Conservation (phyloP, 2,329 filamentous ascomycete species). For the Akanthomyces dipterigenus region DNA sequence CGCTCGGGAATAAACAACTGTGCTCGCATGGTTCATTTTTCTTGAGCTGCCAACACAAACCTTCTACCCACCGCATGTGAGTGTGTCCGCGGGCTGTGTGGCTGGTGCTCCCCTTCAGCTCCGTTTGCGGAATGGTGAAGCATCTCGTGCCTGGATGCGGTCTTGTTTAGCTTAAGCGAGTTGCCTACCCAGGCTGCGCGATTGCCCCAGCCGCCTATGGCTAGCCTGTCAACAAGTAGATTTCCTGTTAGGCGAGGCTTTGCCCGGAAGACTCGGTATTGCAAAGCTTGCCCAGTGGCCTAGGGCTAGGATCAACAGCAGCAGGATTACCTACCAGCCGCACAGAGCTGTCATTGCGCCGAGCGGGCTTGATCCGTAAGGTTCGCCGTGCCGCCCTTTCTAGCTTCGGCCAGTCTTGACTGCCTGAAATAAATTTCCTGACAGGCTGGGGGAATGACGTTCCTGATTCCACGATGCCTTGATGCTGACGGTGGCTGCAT, state of each 20-base stretch:
- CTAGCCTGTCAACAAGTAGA: neutral
- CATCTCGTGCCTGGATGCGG: conserved; percentile 8
- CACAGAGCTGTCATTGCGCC: neutral
- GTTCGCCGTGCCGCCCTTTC: neutral
- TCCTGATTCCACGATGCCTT: neutral
- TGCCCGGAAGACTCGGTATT: neutral
- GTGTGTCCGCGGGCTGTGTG: neutral
- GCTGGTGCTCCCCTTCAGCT: neutral
- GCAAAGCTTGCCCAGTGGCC: neutral
- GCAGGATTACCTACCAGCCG: neutral
- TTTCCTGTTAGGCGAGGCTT: neutral
- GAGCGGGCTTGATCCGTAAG: neutral
- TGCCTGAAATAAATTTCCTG: neutral
- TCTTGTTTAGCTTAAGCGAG: neutral
- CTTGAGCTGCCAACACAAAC: neutral
- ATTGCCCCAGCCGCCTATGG: neutral
- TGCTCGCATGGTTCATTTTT: neutral
- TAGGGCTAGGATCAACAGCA: neutral
- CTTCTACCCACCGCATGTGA: neutral
- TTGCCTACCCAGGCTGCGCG: neutral
- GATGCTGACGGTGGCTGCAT: no score
- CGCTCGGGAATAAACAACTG: neutral
- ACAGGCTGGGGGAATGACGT: neutral
- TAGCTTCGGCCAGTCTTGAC: neutral
- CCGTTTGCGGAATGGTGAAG: conserved; percentile 6